phyloP scores from a whole-genome alignment of 179 eudicot species.

The Drosera spatulata region DNA sequence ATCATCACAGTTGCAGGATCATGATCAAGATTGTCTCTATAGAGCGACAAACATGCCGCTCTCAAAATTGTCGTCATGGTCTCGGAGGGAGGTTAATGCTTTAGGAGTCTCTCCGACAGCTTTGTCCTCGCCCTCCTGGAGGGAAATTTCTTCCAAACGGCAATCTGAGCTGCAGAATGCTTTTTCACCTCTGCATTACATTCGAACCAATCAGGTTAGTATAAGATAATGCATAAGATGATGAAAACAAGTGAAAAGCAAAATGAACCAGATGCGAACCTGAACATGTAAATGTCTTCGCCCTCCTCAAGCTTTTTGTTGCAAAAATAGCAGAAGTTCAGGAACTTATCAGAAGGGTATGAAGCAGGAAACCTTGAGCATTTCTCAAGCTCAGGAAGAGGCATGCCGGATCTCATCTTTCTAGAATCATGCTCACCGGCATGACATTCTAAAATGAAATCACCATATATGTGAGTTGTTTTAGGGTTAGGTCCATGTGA shows the following conservation, averaged over 20 bases:
- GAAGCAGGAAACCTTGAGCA: slow-evolving; percentile 20
- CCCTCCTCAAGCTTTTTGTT: slow-evolving; percentile 67
- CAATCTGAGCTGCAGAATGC: slow-evolving; percentile 16
- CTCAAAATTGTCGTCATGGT: slow-evolving; percentile 30
- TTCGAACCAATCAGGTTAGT: slow-evolving; percentile 6
- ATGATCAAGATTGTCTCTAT: slow-evolving; percentile 12
- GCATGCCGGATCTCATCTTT: slow-evolving; percentile 22
- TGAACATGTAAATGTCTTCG: slow-evolving; percentile 81
- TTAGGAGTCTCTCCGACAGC: slow-evolving; percentile 12
- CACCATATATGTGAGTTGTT: slow-evolving; percentile 84
- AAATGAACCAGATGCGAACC: slow-evolving; percentile 27
- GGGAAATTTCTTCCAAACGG: slow-evolving; percentile 52
- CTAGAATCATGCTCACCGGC: slow-evolving; percentile 20
- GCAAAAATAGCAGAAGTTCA: slow-evolving; percentile 70
- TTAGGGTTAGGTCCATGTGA: slow-evolving; percentile 78
- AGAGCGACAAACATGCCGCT: slow-evolving; percentile 32
- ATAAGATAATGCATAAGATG: not conserved
- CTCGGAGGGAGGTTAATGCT: slow-evolving; percentile 16
- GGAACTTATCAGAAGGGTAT: slow-evolving; percentile 40
- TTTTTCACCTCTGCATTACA: slow-evolving; percentile 66
- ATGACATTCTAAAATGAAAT: slow-evolving; percentile 79
- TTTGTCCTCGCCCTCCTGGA: slow-evolving; percentile 56
- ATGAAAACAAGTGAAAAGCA: not conserved
- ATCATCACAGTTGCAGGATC: slow-evolving; percentile 17
- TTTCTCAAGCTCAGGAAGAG: slow-evolving; percentile 7